Evolutionary conservation across 306 rosid genomes (phyloP).

Genomic region (Sindora glabra): DNA sequence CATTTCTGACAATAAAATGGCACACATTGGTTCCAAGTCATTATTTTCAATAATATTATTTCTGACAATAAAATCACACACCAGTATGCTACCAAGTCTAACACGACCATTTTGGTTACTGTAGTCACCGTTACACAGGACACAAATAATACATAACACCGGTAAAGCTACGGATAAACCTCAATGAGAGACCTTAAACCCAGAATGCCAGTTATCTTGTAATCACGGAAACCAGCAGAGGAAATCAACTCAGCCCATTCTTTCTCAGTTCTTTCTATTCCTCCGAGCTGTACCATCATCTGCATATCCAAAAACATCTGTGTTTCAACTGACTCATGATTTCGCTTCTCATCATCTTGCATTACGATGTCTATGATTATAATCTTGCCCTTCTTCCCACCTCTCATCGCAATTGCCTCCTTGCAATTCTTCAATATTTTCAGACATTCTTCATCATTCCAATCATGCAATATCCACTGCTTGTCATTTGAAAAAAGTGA

Average conservation of each 20-base stretch:
- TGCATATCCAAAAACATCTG: conserved; percentile 18
- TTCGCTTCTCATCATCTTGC: not conserved
- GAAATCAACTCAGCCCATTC: conserved; percentile 21
- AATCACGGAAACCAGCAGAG: conserved; percentile 19
- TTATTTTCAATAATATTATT: no score
- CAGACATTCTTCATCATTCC: conserved; percentile 28
- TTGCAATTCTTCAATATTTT: conserved; percentile 23
- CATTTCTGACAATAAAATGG: no score
- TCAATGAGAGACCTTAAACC: conserved; percentile 32
- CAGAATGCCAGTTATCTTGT: conserved; percentile 18
- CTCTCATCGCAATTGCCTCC: conserved; percentile 14
- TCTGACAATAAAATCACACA: no score
- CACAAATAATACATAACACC: no score
- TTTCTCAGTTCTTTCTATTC: conserved; percentile 21
- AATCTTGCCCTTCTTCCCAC: conserved; percentile 15
- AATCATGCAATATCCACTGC: conserved; percentile 34
- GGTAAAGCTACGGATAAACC: conserved; percentile 12
- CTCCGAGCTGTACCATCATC: conserved; percentile 17
- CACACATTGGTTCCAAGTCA: no score
- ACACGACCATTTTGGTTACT: no score
- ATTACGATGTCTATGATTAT: conserved; percentile 30
- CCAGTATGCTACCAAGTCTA: no score
- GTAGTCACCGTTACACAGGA: no score
- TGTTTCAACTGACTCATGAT: conserved; percentile 11
- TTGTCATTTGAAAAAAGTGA: no score